Base-by-base conservation (phyloP, 306 rosid genomes). In the Vigna trinervia region DNA sequence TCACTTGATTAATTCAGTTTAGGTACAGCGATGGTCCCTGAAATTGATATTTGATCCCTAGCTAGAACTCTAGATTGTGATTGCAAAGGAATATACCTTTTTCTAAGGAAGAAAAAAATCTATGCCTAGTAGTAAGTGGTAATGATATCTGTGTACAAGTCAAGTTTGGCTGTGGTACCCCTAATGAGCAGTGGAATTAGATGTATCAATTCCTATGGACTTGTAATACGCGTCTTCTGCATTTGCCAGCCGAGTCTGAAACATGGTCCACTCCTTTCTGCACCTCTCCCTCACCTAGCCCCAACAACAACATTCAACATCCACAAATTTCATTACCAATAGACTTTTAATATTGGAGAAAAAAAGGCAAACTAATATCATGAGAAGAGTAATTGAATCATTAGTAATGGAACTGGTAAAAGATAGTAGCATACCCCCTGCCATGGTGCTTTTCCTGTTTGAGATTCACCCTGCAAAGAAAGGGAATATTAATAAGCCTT, bases 271-370 rank as follows among this genome's bases (percentile, higher is more conserved):
- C 82, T 95, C 99, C 84, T 85, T 95, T 59, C 80, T 86, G 81
- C 97, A 95, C 83, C 99, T 87, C 67, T 95, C 98, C 78, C 97
- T 91, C 52, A 95, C 98, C 98, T 95, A 87, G 11, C 56, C 85
- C 30, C 81, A 83, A 28, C 6, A 41, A 19, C 34, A 73, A 60
- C 23, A 22, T 50, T 6, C 14, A 61, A 51, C 48, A 59, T 73
- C 71, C 81, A 28, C 68, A 83, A 34, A 30, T 32, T 72, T 72
- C 28, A 34, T 47, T 9, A 6, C 28, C 17, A 43, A 28, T 26
- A 48, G 7, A 19, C 46, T 56, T 22, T 12, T 12, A 26, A 58
- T 53, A 26, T 34, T 43, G 14, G 50, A 72, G 43, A 72, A 41
- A 13, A 39, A 17, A 66, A 43, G 23, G 41, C 47, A 75, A 69